A percentile compares a stretch with the other conserved stretches of the same genome.
Conservation (phyloP, 148 eudicot species). For the Rhododendron molle region DNA sequence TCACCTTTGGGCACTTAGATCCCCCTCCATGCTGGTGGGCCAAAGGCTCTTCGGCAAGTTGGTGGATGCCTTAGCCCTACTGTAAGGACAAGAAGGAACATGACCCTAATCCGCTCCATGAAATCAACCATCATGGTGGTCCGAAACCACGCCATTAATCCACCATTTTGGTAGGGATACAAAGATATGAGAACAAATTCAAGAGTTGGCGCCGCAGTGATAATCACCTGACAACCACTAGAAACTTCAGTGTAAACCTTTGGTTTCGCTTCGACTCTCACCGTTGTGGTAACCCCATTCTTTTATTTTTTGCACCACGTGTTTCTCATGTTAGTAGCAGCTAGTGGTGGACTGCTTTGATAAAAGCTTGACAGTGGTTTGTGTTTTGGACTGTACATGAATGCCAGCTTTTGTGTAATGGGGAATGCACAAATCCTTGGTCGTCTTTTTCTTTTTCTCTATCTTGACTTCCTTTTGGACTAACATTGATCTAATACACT, state of each 20-base stretch:
- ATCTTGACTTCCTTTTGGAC: neutral
- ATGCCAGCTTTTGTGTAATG: neutral
- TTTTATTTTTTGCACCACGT: neutral
- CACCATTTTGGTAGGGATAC: too few relatives aligned
- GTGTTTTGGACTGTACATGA: neutral
- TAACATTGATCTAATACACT: too few relatives aligned
- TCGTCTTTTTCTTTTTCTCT: neutral
- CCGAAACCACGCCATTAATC: too few relatives aligned
- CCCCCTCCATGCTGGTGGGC: neutral
- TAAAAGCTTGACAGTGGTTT: neutral
- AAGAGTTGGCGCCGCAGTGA: too few relatives aligned
- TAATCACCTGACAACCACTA: neutral
- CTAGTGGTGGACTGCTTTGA: conserved; percentile 1
- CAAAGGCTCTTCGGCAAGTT: too few relatives aligned
- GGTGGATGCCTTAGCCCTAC: too few relatives aligned
- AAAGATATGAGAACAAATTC: too few relatives aligned
- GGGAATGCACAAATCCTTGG: neutral
- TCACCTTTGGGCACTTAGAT: too few relatives aligned
- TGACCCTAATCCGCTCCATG: too few relatives aligned
- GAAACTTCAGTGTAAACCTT: neutral
- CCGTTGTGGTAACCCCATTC: neutral
- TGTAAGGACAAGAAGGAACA: too few relatives aligned
- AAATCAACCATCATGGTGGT: too few relatives aligned
- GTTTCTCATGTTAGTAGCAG: neutral
- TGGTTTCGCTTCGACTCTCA: neutral